These are phyloP conservation scores for Neurospora crassa DNA, from an alignment of 2,329 filamentous ascomycete genomes.

Conservation along the genomic window DNA sequence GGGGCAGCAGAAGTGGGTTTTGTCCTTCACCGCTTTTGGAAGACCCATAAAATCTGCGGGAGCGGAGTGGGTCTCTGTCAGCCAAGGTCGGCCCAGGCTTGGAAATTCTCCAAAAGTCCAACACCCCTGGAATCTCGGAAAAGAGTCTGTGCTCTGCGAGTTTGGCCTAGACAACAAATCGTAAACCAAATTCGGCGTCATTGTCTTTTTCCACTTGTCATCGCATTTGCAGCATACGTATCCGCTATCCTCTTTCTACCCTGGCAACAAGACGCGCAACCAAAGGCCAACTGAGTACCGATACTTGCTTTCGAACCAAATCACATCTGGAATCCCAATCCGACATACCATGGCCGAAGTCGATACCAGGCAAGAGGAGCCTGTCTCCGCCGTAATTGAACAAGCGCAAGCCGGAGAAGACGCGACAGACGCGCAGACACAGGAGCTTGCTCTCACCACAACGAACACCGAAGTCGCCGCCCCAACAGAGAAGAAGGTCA, in stretches of 20 bases:
- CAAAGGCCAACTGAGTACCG: background rate
- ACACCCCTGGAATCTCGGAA: background rate
- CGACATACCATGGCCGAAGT: constrained; percentile 19
- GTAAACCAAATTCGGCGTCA: constrained; percentile 1
- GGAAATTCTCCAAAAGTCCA: background rate
- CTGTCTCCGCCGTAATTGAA: constrained; percentile 2
- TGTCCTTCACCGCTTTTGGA: constrained; percentile 11
- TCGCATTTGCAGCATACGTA: background rate
- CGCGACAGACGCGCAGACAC: constrained; percentile 13
- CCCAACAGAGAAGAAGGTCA: constrained; percentile 55
- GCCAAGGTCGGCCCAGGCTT: background rate
- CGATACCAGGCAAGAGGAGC: constrained; percentile 10
- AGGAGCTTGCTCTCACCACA: constrained; percentile 26
- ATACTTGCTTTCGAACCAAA: background rate
- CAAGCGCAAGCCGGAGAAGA: constrained; percentile 5
- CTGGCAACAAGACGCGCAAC: background rate
- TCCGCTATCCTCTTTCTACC: background rate
- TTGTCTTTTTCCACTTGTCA: background rate
- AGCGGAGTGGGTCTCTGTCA: background rate
- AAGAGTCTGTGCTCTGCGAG: background rate
- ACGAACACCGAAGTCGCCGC: constrained; percentile 35
- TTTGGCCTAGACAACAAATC: background rate
- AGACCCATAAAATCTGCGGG: background rate
- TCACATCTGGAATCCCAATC: background rate
- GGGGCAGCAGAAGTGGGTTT: constrained; percentile 9